Base-by-base conservation (phyloP, 257 asterid species). In the Solanum rostratum region DNA sequence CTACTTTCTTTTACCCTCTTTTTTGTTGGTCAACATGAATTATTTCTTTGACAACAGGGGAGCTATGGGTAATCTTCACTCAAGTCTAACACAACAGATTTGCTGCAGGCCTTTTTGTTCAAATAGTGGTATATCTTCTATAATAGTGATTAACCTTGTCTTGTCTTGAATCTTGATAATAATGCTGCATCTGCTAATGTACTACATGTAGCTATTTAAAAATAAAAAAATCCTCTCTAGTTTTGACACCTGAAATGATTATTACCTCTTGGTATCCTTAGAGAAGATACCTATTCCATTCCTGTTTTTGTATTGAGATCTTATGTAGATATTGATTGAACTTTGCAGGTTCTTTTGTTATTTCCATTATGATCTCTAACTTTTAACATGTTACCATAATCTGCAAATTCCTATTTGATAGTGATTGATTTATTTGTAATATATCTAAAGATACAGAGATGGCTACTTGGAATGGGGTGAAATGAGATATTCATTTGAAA, bases 31-130 rank as follows among this genome's bases (percentile, higher is more conserved):
- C 76, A 29, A 65, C 82, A 62, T 89, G 79, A 71, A 84, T 45
- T 11, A 20, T 68, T 52, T 24, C 62, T 41, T 74, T 84, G 33
- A 79, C 41, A 86, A 84, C 93, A 95, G 99, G 89, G 91, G 70
- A 87, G 63, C 78, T 60, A 74, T 84, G 30, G 87, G 85, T 45
- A 70, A 62, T 82, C 82, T 81, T 87, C 91, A 87, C 84, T 85
- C 88, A 50, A 89, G 83, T 68, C 88, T 60, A 60, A 59, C 74
- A 85, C n/a, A 84, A 88, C 94, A 88, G 83, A 86, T 87, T 13
- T 86, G 89, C 94, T 88, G 88, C 90, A 91, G 94, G 87, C 62
- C 94, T 49, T 94, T 92, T 90, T 91, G 98, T 89, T 93, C 99
- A 24, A 92, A 80, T 41, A 85, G 87, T 79, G 99, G 98, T 96